Percentiles rank a stretch among this genome's conserved stretches.
Evolutionary conservation across 164 flowering plant species (phyloP).

Genomic region (Chimonanthus salicifolius): DNA sequence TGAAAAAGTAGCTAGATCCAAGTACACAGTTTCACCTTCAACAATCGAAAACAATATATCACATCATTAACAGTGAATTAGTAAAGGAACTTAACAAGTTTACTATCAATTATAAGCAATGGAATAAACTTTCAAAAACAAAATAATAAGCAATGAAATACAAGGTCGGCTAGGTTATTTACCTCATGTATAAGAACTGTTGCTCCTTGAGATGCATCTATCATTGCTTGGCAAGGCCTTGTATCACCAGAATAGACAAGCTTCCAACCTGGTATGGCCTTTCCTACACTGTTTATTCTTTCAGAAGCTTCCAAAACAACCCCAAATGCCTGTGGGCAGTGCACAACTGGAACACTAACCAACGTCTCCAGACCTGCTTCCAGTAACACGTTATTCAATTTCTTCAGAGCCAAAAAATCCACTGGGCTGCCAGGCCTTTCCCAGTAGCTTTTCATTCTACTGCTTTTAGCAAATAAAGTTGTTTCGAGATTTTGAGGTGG

Average conservation of each 20-base stretch:
- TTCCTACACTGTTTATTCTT: constrained; percentile 57
- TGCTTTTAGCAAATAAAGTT: constrained; percentile 53
- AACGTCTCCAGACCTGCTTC: constrained; percentile 76
- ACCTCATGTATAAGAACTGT: constrained; percentile 98
- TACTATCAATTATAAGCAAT: background rate
- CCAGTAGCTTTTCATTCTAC: constrained; percentile 66
- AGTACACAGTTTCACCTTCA: too few relatives aligned
- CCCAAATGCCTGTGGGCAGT: constrained; percentile 91
- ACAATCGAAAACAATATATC: background rate
- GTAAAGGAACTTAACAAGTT: background rate
- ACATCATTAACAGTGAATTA: background rate
- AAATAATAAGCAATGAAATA: background rate
- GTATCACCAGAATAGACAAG: constrained; percentile 97
- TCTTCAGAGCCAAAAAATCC: constrained; percentile 32
- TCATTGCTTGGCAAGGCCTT: constrained; percentile 75
- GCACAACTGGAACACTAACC: constrained; percentile 84
- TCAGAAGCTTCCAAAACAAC: constrained; percentile 60
- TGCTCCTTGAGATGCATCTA: constrained; percentile 78
- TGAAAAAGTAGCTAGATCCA: too few relatives aligned
- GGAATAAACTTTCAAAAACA: background rate
- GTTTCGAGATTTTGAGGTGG: constrained; percentile 20
- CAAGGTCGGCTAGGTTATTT: constrained; percentile 15
- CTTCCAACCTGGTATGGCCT: constrained; percentile 92
- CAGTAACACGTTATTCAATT: constrained; percentile 45
- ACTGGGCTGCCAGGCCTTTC: constrained; percentile 47